Percentiles rank a stretch among this genome's conserved stretches.
Conservation (phyloP, 1,284 basidiomycete genomes). For the Sporisorium scitamineum region DNA sequence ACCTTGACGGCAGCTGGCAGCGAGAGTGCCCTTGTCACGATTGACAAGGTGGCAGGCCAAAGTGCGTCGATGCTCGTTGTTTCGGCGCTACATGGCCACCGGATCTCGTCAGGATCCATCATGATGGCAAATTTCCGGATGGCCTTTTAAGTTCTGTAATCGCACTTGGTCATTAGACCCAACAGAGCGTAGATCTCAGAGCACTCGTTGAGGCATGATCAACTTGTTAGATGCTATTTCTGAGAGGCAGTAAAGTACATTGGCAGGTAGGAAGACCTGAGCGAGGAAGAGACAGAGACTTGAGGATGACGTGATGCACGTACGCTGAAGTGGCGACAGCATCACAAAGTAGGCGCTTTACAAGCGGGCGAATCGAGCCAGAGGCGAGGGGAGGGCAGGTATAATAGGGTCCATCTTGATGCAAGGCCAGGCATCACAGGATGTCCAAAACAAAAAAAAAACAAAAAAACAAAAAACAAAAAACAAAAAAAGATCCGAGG, state of each 20-base stretch:
- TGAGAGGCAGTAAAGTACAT: conserved; percentile 40
- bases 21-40: too few species aligned
- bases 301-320: not conserved
- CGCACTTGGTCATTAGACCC: too few species aligned
- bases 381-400: conserved; percentile 8
- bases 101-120: too few species aligned
- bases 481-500: not conserved
- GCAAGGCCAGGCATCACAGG: not conserved
- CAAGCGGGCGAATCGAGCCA: not conserved
- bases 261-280: conserved; percentile 4
- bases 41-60: too few species aligned
- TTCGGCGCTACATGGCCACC: too few species aligned
- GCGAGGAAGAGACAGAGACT: not conserved
- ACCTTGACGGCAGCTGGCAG: too few species aligned
- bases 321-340: not conserved
- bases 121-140: too few species aligned
- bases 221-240: conserved; percentile 15
- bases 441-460: conserved; percentile 18
- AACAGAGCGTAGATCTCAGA: not conserved
- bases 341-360: not conserved
- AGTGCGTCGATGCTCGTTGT: too few species aligned
- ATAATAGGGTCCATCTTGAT: conserved; percentile 7
- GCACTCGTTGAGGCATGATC: not conserved
- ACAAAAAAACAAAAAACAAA: too few species aligned
- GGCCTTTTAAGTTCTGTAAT: too few species aligned